A percentile compares a stretch with the other conserved stretches of the same genome.
Evolutionary conservation across 225 moss, liverwort and hornwort species (phyloP).

Genomic region (Bryoerythrophyllum caledonicum): DNA sequence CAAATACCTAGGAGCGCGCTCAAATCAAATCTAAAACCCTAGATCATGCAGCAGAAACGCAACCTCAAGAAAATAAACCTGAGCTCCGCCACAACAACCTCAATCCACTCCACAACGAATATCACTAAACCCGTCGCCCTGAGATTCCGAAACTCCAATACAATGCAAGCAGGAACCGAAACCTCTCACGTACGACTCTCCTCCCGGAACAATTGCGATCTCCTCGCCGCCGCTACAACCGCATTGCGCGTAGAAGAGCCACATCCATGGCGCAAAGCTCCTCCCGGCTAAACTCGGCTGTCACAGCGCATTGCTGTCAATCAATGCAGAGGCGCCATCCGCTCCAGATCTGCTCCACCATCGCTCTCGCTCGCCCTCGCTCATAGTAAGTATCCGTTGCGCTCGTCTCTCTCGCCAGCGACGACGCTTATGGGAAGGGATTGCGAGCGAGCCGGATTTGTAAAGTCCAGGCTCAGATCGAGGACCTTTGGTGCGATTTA

Average conservation of each 20-base stretch:
- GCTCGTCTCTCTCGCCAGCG: not conserved
- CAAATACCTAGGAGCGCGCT: not conserved
- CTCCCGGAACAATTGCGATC: not conserved
- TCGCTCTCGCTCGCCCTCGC: not conserved
- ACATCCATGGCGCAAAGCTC: not conserved
- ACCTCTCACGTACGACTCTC: not conserved
- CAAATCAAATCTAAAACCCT: conserved; percentile 15
- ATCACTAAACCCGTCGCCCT: not conserved
- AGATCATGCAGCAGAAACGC: conserved; percentile 3
- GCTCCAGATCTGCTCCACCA: conserved; percentile 8
- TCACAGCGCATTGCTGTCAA: not conserved
- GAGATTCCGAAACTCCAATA: too few relatives aligned
- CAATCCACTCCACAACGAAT: not conserved
- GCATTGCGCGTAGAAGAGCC: not conserved
- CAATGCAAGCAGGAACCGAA: not conserved
- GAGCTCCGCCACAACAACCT: not conserved
- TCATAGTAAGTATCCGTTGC: too few relatives aligned
- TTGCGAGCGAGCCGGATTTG: too few relatives aligned
- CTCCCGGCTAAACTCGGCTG: too few relatives aligned
- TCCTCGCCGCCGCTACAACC: not conserved
- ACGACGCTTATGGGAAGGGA: too few relatives aligned
- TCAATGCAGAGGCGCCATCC: not conserved
- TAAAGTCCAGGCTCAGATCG: too few relatives aligned
- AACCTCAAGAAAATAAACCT: not conserved
- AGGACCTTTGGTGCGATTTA: too few relatives aligned